phyloP scores from a whole-genome alignment of 345 rosid species.

The Garcia nutans region DNA sequence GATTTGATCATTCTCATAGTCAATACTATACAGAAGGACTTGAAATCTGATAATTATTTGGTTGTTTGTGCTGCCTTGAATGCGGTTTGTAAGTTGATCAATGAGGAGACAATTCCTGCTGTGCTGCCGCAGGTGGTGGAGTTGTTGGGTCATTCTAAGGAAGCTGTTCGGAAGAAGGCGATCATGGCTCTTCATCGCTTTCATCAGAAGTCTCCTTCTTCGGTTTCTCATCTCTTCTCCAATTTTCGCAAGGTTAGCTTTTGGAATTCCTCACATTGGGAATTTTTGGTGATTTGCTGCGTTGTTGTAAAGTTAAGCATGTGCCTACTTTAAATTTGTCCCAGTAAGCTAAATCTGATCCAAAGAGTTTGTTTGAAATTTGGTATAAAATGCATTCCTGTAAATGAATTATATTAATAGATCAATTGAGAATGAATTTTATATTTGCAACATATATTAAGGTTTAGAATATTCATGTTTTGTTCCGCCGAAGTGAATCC shows the following conservation, averaged over 20 bases:
- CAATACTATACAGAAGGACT: conserved; percentile 95
- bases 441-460: too few species aligned
- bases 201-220: conserved; percentile 81
- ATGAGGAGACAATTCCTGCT: conserved; percentile 98
- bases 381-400: too few species aligned
- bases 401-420: too few species aligned
- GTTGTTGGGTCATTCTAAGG: conserved; percentile 73
- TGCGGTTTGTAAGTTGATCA: conserved; percentile 86
- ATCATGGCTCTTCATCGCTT: conserved; percentile 97
- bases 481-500: not conserved
- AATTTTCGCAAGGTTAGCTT: conserved; percentile 75
- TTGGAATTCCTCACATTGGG: not conserved
- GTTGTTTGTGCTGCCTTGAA: conserved; percentile 87
- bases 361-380: not conserved
- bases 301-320: not conserved
- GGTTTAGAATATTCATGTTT: too few species aligned
- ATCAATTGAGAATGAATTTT: too few species aligned
- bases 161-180: conserved; percentile 95
- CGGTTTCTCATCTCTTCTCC: conserved; percentile 80
- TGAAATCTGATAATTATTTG: conserved; percentile 81
- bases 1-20: conserved; percentile 93
- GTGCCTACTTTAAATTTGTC: not conserved
- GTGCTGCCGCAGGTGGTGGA: conserved; percentile 91
- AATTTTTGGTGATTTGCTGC: not conserved
- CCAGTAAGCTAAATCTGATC: not conserved